Base-by-base conservation (phyloP, 169 alveolate species). In the Cyclospora cayetanensis region DNA sequence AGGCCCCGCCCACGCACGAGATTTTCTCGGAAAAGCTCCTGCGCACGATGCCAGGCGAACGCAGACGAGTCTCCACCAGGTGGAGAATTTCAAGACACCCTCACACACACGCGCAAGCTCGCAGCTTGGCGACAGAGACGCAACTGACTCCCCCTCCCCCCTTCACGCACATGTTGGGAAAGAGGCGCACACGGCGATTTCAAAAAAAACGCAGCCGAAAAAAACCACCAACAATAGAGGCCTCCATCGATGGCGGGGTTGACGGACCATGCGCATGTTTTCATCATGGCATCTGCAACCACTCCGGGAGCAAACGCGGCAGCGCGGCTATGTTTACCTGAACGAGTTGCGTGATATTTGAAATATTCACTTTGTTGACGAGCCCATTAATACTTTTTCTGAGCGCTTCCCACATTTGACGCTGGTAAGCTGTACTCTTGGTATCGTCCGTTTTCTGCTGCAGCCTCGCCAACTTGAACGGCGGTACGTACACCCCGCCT, bases 401-500 rank as follows among this genome's bases (percentile, higher is more conserved):
- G 60, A 99, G 92, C 25, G 97, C 96, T 93, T 98, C 99, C 99
- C 99, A 99, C 97, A 97, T 98, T 86, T 97, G 98, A 79, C 98
- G 96, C 92, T 99, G 99, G 93, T 97, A 98, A 79, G 97, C 99
- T 42, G 93, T 94, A 46, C 98, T 96, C 42, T 95, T 96, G 12
- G 20, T 55, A 91, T 97, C 96, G 74, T 97, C 98, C 27, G 97
- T 95, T 92, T 98, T 98, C 77, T 96, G 94, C 93, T 97, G 98
- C 96, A 98, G 96, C 89, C 97, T 94, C 85, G 97, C 98, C 93
- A 98, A 93, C 96, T 98, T 98, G 93, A 97, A 98, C 18, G 99
- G 99, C 25, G 99, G 99, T 1, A 99, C 97, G 95, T 99, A 99
- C 70, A 98, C 98, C 41, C 99, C 99, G 22, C 99, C 99, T 66